Evolutionary conservation across 768 basidiomycete species (phyloP).

Genomic region (Gautieria morchelliformis): DNA sequence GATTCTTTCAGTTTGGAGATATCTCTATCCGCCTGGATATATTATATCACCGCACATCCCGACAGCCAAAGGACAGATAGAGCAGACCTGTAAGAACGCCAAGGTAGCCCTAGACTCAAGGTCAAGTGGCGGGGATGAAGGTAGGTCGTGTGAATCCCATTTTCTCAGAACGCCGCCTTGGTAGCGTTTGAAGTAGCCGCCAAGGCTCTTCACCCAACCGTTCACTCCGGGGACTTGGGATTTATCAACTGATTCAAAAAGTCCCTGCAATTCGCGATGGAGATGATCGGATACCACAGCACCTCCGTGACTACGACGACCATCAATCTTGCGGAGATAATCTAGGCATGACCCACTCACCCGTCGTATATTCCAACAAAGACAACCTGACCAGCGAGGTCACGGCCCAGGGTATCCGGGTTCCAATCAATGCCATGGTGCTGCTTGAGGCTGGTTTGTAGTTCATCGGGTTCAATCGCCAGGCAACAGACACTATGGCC

Average conservation of each 20-base stretch:
- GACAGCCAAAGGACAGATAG: background rate
- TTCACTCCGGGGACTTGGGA: slow-evolving; percentile 64
- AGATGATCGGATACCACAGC: slow-evolving; percentile 83
- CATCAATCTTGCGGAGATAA: background rate
- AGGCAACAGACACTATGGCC: slow-evolving; percentile 70
- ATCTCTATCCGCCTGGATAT: slow-evolving; percentile 63
- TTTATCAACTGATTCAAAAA: slow-evolving; percentile 74
- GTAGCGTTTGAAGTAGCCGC: slow-evolving; percentile 89
- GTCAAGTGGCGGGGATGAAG: slow-evolving; percentile 41
- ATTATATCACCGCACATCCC: background rate
- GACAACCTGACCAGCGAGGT: slow-evolving; percentile 63
- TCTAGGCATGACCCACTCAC: slow-evolving; percentile 29
- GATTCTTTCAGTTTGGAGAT: slow-evolving; percentile 61
- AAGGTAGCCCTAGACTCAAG: slow-evolving; percentile 79
- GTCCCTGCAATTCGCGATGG: slow-evolving; percentile 73
- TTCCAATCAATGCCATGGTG: slow-evolving; percentile 64
- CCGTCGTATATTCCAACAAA: slow-evolving; percentile 92
- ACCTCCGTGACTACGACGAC: slow-evolving; percentile 70
- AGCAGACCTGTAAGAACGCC: slow-evolving; percentile 75
- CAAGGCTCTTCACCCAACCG: slow-evolving; percentile 66
- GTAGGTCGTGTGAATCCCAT: slow-evolving; percentile 36
- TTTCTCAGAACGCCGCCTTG: slow-evolving; percentile 68
- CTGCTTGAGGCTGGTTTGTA: slow-evolving; percentile 54
- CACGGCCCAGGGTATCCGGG: slow-evolving; percentile 40
- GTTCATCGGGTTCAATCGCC: slow-evolving; percentile 66